phyloP scores from a whole-genome alignment of 179 eudicot genomes.

The Sideroxylon spinosum region DNA sequence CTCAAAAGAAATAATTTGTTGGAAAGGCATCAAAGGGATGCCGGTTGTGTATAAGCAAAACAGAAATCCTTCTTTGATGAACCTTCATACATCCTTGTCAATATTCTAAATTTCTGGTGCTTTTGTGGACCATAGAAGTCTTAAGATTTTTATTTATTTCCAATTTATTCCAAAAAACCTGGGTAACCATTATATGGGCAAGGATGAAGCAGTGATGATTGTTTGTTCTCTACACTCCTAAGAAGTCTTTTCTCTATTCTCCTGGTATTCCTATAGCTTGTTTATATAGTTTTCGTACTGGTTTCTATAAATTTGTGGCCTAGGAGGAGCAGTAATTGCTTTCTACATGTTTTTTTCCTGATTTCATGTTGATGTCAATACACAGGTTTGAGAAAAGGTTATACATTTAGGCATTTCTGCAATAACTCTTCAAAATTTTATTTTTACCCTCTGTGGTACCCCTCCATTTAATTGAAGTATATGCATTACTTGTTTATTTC shows the following conservation, averaged over 20 bases:
- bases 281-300: not conserved
- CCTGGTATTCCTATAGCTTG: not conserved
- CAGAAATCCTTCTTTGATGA: not conserved
- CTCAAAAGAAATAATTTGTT: too few species aligned
- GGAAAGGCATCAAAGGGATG: too few species aligned
- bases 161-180: too few species aligned
- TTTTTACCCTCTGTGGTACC: not conserved
- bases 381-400: not conserved
- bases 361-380: not conserved
- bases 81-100: not conserved
- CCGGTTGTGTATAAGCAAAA: too few species aligned
- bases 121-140: not conserved
- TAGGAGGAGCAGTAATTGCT: not conserved
- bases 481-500: not conserved
- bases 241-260: not conserved
- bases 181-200: not conserved
- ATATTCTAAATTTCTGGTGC: not conserved
- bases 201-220: not conserved
- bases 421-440: not conserved
- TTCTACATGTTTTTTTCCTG: not conserved
- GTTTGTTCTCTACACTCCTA: not conserved
- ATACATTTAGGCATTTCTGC: not conserved
- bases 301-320: not conserved
- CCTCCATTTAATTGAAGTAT: not conserved
- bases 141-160: not conserved